Conservation (phyloP, 768 basidiomycete genomes). For the Xerocomellus intermedius region DNA sequence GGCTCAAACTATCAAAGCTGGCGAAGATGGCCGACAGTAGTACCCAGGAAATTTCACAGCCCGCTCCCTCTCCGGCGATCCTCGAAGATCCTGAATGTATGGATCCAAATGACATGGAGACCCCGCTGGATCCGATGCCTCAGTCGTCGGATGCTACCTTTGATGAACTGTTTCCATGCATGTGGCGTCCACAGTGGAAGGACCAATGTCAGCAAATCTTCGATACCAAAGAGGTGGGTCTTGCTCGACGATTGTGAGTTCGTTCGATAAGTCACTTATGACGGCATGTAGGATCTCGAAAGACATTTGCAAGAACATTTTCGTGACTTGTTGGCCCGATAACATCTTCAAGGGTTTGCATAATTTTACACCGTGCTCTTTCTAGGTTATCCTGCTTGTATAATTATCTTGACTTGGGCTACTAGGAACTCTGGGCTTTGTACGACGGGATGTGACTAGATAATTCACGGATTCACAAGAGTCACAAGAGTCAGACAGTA, state of each 20-base stretch:
- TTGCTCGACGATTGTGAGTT: neutral
- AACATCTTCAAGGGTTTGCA: neutral
- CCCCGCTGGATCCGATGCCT: neutral
- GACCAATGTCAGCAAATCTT: slow-evolving; percentile 29
- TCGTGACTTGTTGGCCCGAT: slow-evolving; percentile 6
- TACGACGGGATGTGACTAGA: too few relatives aligned
- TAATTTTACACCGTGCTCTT: neutral
- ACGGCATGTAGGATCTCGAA: slow-evolving; percentile 21
- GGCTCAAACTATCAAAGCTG: slow-evolving; percentile 11
- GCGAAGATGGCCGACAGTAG: neutral
- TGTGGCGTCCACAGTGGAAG: slow-evolving; percentile 29
- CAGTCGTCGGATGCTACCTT: slow-evolving; percentile 1
- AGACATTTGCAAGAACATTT: slow-evolving; percentile 25
- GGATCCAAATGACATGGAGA: slow-evolving; percentile 23
- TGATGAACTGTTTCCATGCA: slow-evolving; percentile 29
- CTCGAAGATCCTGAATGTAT: slow-evolving; percentile 7
- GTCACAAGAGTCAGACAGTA: neutral
- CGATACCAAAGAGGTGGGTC: slow-evolving; percentile 31
- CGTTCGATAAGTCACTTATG: neutral
- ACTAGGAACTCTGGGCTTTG: neutral
- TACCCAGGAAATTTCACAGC: slow-evolving; percentile 6
- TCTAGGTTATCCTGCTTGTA: neutral
- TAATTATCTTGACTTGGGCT: neutral
- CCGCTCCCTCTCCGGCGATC: neutral
- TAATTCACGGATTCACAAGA: too few relatives aligned